phyloP scores from a whole-genome alignment of 2,329 filamentous ascomycete species.

The Xylaria sp. region DNA sequence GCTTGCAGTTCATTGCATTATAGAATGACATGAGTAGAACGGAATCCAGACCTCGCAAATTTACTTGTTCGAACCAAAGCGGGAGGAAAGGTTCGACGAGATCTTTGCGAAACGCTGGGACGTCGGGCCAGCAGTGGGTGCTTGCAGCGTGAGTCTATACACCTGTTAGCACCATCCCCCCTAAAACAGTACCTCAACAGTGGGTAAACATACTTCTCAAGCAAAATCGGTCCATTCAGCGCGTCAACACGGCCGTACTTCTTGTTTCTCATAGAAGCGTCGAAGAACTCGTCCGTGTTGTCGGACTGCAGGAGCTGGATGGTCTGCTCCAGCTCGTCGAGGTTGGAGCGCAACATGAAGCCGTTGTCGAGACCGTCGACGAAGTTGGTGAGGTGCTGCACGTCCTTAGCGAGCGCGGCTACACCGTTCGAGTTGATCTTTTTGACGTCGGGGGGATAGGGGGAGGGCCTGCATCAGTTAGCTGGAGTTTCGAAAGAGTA shows the following conservation, averaged over 20 bases:
- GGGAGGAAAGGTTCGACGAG: constrained; percentile 68
- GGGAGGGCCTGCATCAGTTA: constrained; percentile 54
- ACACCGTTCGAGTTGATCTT: constrained; percentile 86
- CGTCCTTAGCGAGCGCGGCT: constrained; percentile 72
- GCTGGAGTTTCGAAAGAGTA: too few species aligned
- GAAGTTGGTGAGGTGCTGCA: constrained; percentile 77
- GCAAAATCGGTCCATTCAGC: constrained; percentile 75
- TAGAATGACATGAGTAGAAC: neutral
- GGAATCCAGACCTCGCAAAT: constrained; percentile 7
- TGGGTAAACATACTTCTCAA: constrained; percentile 70
- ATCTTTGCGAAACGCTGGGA: constrained; percentile 65
- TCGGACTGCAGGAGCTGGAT: constrained; percentile 80
- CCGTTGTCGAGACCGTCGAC: constrained; percentile 79
- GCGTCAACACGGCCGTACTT: constrained; percentile 93
- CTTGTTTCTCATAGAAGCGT: constrained; percentile 81
- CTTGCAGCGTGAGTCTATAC: constrained; percentile 56
- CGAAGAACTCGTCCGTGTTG: constrained; percentile 95
- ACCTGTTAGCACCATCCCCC: constrained; percentile 23
- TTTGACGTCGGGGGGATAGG: constrained; percentile 69
- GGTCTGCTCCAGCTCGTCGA: constrained; percentile 92
- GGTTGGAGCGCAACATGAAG: constrained; percentile 78
- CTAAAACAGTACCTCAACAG: too few species aligned
- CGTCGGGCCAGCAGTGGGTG: constrained; percentile 53
- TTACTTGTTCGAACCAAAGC: constrained; percentile 56
- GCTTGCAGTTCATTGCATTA: neutral